These are phyloP conservation scores for Polygonum maritimum DNA, from an alignment of 148 eudicot species.

Conservation along the genomic window DNA sequence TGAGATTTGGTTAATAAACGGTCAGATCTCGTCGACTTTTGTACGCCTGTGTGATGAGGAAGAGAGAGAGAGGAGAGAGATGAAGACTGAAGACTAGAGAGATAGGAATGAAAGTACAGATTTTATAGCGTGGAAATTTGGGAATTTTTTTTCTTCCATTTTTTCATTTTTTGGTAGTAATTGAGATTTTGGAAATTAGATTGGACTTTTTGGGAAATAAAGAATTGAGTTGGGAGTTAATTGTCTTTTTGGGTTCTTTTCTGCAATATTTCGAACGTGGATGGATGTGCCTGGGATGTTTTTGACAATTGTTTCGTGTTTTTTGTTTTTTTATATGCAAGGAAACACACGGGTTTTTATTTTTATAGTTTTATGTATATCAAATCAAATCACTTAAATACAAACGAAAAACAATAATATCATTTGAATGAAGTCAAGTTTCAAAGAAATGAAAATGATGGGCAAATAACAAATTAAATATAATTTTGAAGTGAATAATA, in stretches of 20 bases:
- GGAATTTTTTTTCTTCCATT: neutral
- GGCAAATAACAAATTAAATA: too few species aligned
- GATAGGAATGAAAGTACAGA: neutral
- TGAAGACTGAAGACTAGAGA: slow-evolving; percentile 5
- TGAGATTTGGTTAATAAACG: slow-evolving; percentile 10
- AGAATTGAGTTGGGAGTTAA: neutral
- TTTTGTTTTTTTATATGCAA: neutral
- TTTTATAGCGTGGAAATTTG: neutral
- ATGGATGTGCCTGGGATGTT: slow-evolving; percentile 1
- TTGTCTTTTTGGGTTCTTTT: neutral
- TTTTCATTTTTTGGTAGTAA: neutral
- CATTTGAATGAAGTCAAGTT: too few species aligned
- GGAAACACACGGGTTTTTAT: too few species aligned
- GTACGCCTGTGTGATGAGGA: slow-evolving; percentile 1
- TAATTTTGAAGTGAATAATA: too few species aligned
- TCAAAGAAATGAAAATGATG: too few species aligned
- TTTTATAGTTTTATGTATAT: too few species aligned
- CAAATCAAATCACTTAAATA: too few species aligned
- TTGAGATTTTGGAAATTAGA: neutral
- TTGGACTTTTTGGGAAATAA: neutral
- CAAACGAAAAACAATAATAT: too few species aligned
- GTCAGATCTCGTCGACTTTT: slow-evolving; percentile 25
- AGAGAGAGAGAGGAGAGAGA: slow-evolving; percentile 2
- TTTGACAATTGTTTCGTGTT: neutral
- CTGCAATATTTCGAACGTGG: slow-evolving; percentile 5